Conservation (phyloP, 768 basidiomycete genomes). For the Calocybe gangraenosa region DNA sequence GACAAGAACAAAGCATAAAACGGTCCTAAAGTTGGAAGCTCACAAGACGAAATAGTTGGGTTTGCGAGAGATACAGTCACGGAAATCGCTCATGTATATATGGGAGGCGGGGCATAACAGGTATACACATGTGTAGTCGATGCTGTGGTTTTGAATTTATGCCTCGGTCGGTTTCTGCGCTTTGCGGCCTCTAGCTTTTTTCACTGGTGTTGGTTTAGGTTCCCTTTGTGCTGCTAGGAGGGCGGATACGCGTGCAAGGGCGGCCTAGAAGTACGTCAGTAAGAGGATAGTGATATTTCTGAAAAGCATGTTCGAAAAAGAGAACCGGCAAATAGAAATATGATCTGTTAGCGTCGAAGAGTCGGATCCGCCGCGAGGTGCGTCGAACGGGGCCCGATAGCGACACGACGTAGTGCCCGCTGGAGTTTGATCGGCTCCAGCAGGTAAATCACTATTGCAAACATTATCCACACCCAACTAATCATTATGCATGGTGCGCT, state of each 20-base stretch:
- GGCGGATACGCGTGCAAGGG: slow-evolving; percentile 74
- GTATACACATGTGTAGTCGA: slow-evolving; percentile 15
- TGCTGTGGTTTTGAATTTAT: slow-evolving; percentile 13
- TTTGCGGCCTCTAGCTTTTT: slow-evolving; percentile 75
- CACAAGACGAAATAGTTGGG: neutral
- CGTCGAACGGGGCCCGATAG: slow-evolving; percentile 73
- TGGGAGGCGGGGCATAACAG: slow-evolving; percentile 17
- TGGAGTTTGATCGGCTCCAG: slow-evolving; percentile 59
- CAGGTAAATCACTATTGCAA: slow-evolving; percentile 67
- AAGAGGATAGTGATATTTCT: slow-evolving; percentile 25
- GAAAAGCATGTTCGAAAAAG: slow-evolving; percentile 6
- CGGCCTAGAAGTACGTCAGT: slow-evolving; percentile 41
- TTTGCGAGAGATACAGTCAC: neutral
- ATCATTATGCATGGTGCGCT: slow-evolving; percentile 59
- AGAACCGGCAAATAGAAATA: slow-evolving; percentile 13
- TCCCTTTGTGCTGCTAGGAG: slow-evolving; percentile 66
- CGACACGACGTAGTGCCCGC: slow-evolving; percentile 61
- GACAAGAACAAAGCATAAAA: slow-evolving; percentile 6
- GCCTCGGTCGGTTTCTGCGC: slow-evolving; percentile 27
- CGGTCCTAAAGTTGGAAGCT: neutral
- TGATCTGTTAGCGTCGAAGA: slow-evolving; percentile 63
- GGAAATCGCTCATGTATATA: slow-evolving; percentile 18
- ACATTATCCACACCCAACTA: slow-evolving; percentile 90
- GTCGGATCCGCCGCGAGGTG: slow-evolving; percentile 60
- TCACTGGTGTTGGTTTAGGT: slow-evolving; percentile 61